Base-by-base conservation (phyloP, 331 rosid genomes). In the Spiraea crenata region DNA sequence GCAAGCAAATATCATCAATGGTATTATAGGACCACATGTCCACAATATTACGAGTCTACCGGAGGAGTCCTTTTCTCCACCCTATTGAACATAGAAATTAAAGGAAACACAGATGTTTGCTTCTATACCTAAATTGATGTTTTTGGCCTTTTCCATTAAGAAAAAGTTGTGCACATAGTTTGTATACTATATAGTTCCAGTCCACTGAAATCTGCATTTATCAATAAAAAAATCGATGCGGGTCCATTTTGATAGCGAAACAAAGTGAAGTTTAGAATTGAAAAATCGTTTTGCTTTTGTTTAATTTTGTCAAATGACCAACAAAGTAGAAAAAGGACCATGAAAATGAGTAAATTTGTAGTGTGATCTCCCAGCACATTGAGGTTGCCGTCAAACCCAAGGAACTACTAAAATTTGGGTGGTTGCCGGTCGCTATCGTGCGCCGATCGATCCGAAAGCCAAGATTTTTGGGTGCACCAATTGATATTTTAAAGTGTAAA, bases 341-440 rank as follows among this genome's bases (percentile, higher is more conserved):
- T 19, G 65, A 74, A 79, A 79, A 37, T 41, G 25, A 25, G 74
- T 16, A 59, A 79, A 7, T 57, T 31, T 79, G 80, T 59, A 63
- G 80, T 58, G 41, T 63, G 56, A 79, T 70, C 57, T 74, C 58
- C 74, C 80, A 49, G 67, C 80, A 70, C 47, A 25, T 40, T 40
- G 52, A 48, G 73, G 55, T 74, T 74, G 51, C 76, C 60, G 83
- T 79, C 83, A 74, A 70, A 46, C 69, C 11, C n/a, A 74, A 64
- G 80, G 56, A 70, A 70, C 57, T 63, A 1, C 40, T 59, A 13
- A 37, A 57, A 16, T 38, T 4, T n/a, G 20, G n/a, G 76, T 56
- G 49, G 72, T 61, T 72, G 57, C 15, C 38, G 3, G 72, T 52
- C 61, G 34, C 55, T 13, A 19, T 67, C 61, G 52, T 20, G 14